Base-by-base conservation (phyloP, 768 basidiomycete species). In the Collybiopsis luxurians region DNA sequence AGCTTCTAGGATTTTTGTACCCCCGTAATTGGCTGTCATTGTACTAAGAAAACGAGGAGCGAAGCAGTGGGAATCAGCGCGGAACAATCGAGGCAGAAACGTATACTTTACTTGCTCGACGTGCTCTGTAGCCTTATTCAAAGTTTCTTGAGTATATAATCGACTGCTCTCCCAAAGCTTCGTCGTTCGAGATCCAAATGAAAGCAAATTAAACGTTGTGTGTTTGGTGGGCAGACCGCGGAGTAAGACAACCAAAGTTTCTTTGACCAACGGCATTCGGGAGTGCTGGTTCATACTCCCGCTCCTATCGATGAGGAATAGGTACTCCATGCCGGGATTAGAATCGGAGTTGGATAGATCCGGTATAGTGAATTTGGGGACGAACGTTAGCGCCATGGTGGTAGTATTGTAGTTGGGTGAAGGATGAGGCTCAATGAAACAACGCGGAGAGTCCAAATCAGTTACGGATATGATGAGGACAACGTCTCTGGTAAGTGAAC, bases 241-340 rank as follows among this genome's bases (percentile, higher is more conserved):
- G 11, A 87, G 68, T 0, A 87, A 62, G 58, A 81, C 70, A 0
- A 52, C 45, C 26, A 86, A 65, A 0, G 82, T 79, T 31, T 66
- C 56, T 58, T 78, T 83, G 5, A 82, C 82, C 2, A 71, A 75
- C 34, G 71, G 71, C 2, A 85, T 79, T 7, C 77, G 62, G 6
- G 24, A 42, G n/a, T n/a, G n/a, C 17, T 65, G 67, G 7, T 0
- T 0, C 86, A 86, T 86, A 51, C 81, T 83, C 0, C 79, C 78
- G 17, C 79, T 82, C 40, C 83, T 69, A 59, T 87, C 85, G 9
- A 87, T 69, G 6, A 87, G 56, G 58, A 87, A 87, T 0, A 87
- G 67, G 55, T 80, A 87, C 56, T 87, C 85, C 51, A 83, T 83
- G 0, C 68, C 63, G 2, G 71, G 71, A 1, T 76, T 74, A 2